Evolutionary conservation across 345 rosid genomes (phyloP).

Genomic region (Clarkia xantiana): DNA sequence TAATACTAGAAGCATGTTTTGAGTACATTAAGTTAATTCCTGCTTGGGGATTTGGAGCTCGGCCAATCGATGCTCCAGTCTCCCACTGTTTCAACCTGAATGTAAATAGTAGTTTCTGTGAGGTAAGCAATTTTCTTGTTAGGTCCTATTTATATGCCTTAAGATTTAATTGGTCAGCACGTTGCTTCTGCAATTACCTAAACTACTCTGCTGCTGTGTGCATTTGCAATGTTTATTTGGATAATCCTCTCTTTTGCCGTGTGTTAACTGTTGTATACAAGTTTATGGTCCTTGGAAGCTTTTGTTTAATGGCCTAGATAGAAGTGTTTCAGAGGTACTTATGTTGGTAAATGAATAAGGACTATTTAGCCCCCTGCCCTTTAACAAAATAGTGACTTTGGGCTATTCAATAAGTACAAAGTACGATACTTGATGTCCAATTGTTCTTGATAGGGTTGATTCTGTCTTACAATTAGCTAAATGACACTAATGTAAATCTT

Average conservation of each 20-base stretch:
- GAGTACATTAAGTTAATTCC: too few relatives aligned
- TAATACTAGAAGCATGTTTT: too few relatives aligned
- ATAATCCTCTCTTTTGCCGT: neutral
- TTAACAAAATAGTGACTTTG: too few relatives aligned
- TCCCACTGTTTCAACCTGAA: constrained; percentile 91
- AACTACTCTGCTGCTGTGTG: too few relatives aligned
- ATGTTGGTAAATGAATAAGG: too few relatives aligned
- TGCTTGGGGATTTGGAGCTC: constrained; percentile 98
- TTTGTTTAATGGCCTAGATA: too few relatives aligned
- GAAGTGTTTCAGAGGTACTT: too few relatives aligned
- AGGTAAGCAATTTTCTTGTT: constrained; percentile 26
- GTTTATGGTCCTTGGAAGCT: too few relatives aligned
- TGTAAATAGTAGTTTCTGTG: constrained; percentile 67
- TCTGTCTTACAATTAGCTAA: neutral
- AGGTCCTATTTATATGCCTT: neutral
- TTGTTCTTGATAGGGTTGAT: neutral
- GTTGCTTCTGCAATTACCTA: too few relatives aligned
- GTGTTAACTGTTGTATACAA: too few relatives aligned
- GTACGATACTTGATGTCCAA: neutral
- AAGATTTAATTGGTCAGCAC: too few relatives aligned
- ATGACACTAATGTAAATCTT: neutral
- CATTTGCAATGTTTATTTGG: neutral
- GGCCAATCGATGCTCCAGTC: constrained; percentile 93
- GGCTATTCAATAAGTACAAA: neutral
- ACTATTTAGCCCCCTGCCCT: too few relatives aligned